Conservation (phyloP, 1,284 basidiomycete genomes). For the Cerrena zonata region DNA sequence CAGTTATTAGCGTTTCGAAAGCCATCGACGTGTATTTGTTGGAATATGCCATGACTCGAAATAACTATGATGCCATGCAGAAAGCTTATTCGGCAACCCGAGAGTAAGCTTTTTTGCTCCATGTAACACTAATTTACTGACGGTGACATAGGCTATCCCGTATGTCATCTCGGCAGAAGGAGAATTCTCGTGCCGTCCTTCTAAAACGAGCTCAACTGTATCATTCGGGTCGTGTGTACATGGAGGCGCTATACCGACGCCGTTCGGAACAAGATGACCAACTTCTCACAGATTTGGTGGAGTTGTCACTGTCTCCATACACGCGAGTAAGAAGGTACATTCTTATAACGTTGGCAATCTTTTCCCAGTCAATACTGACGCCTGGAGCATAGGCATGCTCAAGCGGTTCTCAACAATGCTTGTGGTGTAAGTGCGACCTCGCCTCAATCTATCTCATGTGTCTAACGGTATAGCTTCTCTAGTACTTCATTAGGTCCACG, state of each 20-base stretch:
- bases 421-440: constrained; percentile 46
- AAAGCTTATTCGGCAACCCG: constrained; percentile 64
- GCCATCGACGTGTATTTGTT: constrained; percentile 73
- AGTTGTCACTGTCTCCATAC: constrained; percentile 83
- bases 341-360: background rate
- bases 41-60: constrained; percentile 63
- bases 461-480: constrained; percentile 9
- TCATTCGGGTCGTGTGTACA: constrained; percentile 65
- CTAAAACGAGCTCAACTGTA: constrained; percentile 77
- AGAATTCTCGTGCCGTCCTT: constrained; percentile 71
- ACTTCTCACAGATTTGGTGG: constrained; percentile 73
- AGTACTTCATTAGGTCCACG: constrained; percentile 82
- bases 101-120: constrained; percentile 46
- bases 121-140: constrained; percentile 9
- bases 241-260: constrained; percentile 76
- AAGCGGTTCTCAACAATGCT: constrained; percentile 64
- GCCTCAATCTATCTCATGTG: constrained; percentile 6
- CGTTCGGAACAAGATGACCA: constrained; percentile 78
- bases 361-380: background rate
- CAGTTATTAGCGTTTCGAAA: constrained; percentile 65
- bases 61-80: constrained; percentile 55
- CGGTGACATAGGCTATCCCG: constrained; percentile 49
- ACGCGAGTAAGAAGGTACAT: constrained; percentile 68
- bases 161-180: constrained; percentile 66
- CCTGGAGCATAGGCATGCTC: constrained; percentile 53